Conservation (phyloP, 1,284 basidiomycete genomes). For the Cutaneotrichosporon cavernicola region DNA sequence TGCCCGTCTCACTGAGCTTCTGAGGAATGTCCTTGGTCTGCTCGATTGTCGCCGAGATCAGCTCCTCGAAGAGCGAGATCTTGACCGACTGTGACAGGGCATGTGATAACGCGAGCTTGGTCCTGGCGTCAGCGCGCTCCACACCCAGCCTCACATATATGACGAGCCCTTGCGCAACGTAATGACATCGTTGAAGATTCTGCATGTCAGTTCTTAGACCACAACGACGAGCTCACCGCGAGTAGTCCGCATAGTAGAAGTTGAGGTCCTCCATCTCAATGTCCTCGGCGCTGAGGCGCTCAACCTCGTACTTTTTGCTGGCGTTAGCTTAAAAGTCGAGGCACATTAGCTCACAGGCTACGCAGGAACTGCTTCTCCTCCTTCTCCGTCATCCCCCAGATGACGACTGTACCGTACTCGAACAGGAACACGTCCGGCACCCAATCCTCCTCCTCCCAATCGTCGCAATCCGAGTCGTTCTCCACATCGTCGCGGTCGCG, state of each 20-base stretch:
- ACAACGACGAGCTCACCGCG: constrained; percentile 60
- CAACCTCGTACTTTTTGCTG: constrained; percentile 89
- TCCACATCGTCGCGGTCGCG: constrained; percentile 59
- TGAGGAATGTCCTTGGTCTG: constrained; percentile 96
- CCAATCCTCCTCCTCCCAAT: constrained; percentile 62
- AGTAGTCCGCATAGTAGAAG: constrained; percentile 96
- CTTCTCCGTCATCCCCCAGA: constrained; percentile 93
- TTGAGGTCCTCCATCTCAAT: constrained; percentile 95
- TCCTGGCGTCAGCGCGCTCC: constrained; percentile 60
- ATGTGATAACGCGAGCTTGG: constrained; percentile 90
- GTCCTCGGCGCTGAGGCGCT: constrained; percentile 76
- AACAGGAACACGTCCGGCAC: constrained; percentile 84
- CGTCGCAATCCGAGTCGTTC: constrained; percentile 47
- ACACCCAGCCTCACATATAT: constrained; percentile 73
- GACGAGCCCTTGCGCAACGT: constrained; percentile 90
- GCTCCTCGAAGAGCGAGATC: constrained; percentile 90
- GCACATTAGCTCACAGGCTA: constrained; percentile 66
- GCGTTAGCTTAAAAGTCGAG: constrained; percentile 4
- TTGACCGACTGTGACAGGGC: constrained; percentile 95
- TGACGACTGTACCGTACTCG: constrained; percentile 83
- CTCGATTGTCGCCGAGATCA: constrained; percentile 90
- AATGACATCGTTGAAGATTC: constrained; percentile 98
- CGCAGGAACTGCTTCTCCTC: constrained; percentile 86
- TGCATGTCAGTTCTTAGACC: constrained; percentile 42
- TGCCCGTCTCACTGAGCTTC: constrained; percentile 87